Evolutionary conservation across 495 filamentous ascomycete species (phyloP), one percentile per base, ranked within the genome.

Genomic region (Aspergillus diversus): DNA sequence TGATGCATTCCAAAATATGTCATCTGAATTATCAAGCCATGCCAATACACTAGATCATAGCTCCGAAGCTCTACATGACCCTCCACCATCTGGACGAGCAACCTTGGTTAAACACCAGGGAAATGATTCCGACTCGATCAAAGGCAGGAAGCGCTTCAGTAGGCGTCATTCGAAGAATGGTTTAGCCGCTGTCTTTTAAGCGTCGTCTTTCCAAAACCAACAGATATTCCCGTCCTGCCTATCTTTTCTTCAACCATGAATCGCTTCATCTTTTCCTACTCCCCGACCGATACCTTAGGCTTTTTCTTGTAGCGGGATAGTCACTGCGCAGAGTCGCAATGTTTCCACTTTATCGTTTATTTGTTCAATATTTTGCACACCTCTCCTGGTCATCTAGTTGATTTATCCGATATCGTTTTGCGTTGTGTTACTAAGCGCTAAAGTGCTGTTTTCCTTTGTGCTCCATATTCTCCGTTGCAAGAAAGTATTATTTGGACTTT

Each of bases 131-230:
- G 87, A 91, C 39, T 84, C 82, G 16, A 68, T 83, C 15, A 87
- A 84, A 67, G 83, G 84, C 67, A 84, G 87, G 55, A 92, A 96
- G 73, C 83, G 92, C 37, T 97, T 97, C 75, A 94, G 90, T 74
- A 91, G 91, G 71, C 83, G 93, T 62, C 91, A 95, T 76, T 93
- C 90, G 7, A 97, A 96, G 77, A 95, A 90, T 70, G 92, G 92
- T 17, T 81, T 97, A 32, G 91, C 92, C 12, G 89, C 92, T 39
- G 90, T 90, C 34, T 93, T 94, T 69, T 94, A 75, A 70, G 58
- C 1, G 11, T 39, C 58, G 27, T 33, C 31, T 5, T 51, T 42
- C 39, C 31, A 37, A 16, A 39, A 13, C 34, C 32, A 21, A 43
- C 31, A 15, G 52, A 55, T 55, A 55, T 55, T 39, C 59, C 51